Base-by-base conservation (phyloP, 371 early-diverging fungal genomes). In the Apophysomyces sp. region DNA sequence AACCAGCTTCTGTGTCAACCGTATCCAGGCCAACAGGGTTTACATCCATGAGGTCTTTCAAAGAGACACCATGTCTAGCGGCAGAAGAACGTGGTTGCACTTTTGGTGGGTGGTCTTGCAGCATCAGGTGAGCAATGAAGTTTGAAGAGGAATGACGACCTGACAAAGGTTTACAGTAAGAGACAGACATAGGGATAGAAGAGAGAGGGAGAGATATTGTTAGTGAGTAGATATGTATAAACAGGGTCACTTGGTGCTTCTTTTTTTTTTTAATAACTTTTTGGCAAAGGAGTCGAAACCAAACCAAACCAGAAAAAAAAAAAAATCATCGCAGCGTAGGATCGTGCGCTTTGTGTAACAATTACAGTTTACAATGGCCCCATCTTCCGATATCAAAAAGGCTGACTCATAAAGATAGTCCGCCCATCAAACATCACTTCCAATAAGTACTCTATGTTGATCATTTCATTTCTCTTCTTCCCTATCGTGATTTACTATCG, bases 11-110 rank as follows among this genome's bases (percentile, higher is more conserved):
- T 51, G 66, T 68, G 52, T 80, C 80, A 15, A 69, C 65, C 32
- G 69, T 73, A 52, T 79, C 77, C 31, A 76, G 61, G 36, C 65
- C 62, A 44, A 68, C 60, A 41, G 68, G 12, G 40, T 64, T 24
- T 62, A 60, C 1, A 72, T 52, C 29, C 65, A 64, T 49, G 62
- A 62, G 21, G 66, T 41, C 49, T 65, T 65, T 56, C 34, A 55
- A 56, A 26, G 65, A 60, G 32, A 68, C 67, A 34, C 70, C 65
- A 31, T 76, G 74, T 66, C 80, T 60, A 53, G 73, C 66, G 16
- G 77, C 64, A 18, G 80, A 80, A 34, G 80, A 73, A 24, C 73
- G 75, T 29, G 80, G 80, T 58, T 80, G 80, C 3, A 77, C 58
- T 56, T 68, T 68, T 15, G 68, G 71, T 59, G 65, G 69, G 53